phyloP scores from a whole-genome alignment of 345 rosid genomes.

The Kernera saxatilis region DNA sequence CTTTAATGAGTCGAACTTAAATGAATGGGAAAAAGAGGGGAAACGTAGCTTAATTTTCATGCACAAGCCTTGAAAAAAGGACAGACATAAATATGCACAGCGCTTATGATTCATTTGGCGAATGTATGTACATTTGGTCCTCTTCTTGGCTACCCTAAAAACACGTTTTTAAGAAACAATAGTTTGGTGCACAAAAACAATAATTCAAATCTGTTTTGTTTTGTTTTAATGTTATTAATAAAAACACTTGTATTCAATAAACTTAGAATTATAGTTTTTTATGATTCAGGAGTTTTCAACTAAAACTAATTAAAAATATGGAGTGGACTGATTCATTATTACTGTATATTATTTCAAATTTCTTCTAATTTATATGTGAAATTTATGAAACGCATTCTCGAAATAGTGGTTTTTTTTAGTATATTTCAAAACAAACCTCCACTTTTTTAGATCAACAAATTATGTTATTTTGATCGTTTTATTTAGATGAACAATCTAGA shows the following conservation, averaged over 20 bases:
- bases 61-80: conserved; percentile 7
- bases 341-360: neutral
- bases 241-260: neutral
- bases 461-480: too few relatives aligned
- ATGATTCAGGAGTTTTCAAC: neutral
- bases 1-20: neutral
- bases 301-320: too few relatives aligned
- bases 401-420: neutral
- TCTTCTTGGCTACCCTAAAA: neutral
- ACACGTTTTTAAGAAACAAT: neutral
- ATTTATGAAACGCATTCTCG: neutral
- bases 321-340: too few relatives aligned
- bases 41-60: conserved; percentile 21
- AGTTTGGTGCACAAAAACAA: too few relatives aligned
- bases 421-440: neutral
- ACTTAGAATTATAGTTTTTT: neutral
- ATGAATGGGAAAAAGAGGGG: conserved; percentile 6
- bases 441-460: neutral
- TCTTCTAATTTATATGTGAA: neutral
- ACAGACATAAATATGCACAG: neutral
- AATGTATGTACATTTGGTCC: neutral
- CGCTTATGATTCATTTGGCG: neutral
- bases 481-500: neutral
- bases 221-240: neutral
- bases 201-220: neutral